Evolutionary conservation across 441 rosid species (phyloP), one percentile per base, ranked within the genome.

Genomic region (Viola pubescens): DNA sequence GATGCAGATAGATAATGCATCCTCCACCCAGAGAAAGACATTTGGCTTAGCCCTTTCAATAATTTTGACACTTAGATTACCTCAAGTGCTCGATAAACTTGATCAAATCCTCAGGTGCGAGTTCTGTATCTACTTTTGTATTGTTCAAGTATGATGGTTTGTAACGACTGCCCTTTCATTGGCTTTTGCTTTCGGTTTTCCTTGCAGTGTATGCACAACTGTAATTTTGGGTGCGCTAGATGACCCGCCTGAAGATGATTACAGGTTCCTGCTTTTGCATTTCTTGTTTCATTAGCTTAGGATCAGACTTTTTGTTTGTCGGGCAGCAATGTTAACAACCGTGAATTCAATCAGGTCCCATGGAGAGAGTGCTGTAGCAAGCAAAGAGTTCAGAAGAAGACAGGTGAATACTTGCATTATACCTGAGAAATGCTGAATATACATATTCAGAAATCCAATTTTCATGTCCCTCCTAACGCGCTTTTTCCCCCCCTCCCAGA

Each of bases 71-170:
- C 72, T 94, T 40, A 77, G 92, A 77, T 69, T 90, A 84, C 97
- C 97, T 75, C 95, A 90, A 81, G 91, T 88, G 60, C 84, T 90
- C 11, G 97, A 94, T 70, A 88, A 79, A 74, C 91, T 94, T 71
- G 97, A 91, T 79, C 95, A 69, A 61, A 94, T 94, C 73, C 77
- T 94, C 26, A 87, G 97, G 99, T 94, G 71, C 40, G 62, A 4
- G 46, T 62, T 26, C 34, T 1, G 34, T 26, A 26, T 26, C 34
- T 26, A 26, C 34, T 26, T 26, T 26, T 26, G 34, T 26, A 26
- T 26, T 26, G 34, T 26, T 66, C 62, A 55, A 50, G 53, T 48
- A 44, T 53, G 56, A 52, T 53, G 57, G 37, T 52, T 56, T 49
- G 2, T 12, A 9, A 40, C 40, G 53, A 48, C 65, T 48, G 37